A percentile compares a stretch with the other conserved stretches of the same genome.
These are phyloP conservation scores for Naganishia sp. DNA, from an alignment of 1,284 basidiomycete genomes.

Conservation along the genomic window DNA sequence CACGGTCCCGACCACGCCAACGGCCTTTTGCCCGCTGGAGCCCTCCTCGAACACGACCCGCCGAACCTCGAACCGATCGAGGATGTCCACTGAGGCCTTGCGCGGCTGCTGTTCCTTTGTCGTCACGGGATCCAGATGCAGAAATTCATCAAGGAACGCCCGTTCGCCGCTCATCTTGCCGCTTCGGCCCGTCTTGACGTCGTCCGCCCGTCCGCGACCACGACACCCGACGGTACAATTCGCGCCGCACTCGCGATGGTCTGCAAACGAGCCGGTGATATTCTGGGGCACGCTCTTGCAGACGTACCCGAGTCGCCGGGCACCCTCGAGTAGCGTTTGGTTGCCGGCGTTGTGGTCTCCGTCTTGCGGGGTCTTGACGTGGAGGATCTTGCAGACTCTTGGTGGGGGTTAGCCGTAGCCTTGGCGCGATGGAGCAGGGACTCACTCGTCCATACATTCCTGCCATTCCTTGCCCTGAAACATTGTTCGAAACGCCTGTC, in stretches of 20 bases:
- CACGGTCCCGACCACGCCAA: not conserved
- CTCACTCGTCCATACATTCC: conserved; percentile 32
- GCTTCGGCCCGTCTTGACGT: conserved; percentile 13
- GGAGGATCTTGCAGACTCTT: conserved; percentile 23
- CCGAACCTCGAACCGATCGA: conserved; percentile 19
- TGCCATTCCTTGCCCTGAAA: conserved; percentile 33
- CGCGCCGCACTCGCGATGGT: conserved; percentile 26
- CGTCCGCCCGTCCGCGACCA: conserved; percentile 4
- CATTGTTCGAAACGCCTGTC: conserved; percentile 26
- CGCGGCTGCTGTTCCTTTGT: not conserved
- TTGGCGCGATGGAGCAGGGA: not conserved
- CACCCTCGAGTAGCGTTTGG: conserved; percentile 38
- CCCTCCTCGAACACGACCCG: conserved; percentile 15
- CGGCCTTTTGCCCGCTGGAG: not conserved
- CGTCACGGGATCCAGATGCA: conserved; percentile 1
- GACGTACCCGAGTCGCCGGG: conserved; percentile 35
- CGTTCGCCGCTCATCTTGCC: conserved; percentile 32
- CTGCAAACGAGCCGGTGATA: conserved; percentile 26
- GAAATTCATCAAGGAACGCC: conserved; percentile 20
- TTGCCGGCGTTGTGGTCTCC: conserved; percentile 39
- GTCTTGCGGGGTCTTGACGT: conserved; percentile 26
- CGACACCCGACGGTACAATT: conserved; percentile 32
- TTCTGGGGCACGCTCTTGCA: conserved; percentile 34
- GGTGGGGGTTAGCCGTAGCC: not conserved
- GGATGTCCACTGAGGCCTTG: conserved; percentile 5